Percentiles rank a stretch among this genome's conserved stretches.
phyloP scores from a whole-genome alignment of 495 filamentous ascomycete species.

The Aspergillus wentii region DNA sequence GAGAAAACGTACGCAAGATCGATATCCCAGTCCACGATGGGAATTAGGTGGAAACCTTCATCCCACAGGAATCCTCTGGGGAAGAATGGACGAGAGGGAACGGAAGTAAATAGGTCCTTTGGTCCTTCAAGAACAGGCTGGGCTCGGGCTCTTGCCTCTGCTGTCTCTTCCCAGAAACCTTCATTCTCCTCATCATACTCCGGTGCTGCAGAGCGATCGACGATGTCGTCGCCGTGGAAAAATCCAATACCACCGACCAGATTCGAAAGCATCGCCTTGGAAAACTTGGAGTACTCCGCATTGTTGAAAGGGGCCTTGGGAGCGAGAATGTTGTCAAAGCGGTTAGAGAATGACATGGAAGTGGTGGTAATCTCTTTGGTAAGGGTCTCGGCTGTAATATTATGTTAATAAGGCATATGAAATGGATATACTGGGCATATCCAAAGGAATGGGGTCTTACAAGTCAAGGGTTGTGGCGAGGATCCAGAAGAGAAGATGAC shows the following conservation, averaged over 20 bases:
- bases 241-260: conserved; percentile 92
- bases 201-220: conserved; percentile 82
- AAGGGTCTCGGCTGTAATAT: conserved; percentile 55
- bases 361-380: conserved; percentile 62
- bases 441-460: conserved; percentile 24
- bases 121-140: conserved; percentile 70
- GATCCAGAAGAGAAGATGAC: conserved; percentile 84
- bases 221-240: conserved; percentile 81
- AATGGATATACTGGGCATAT: neutral
- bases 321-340: conserved; percentile 67
- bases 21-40: conserved; percentile 88
- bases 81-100: conserved; percentile 94
- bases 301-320: conserved; percentile 72
- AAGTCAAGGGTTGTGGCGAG: conserved; percentile 52
- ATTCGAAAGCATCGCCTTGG: conserved; percentile 88
- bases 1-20: conserved; percentile 60
- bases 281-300: conserved; percentile 72
- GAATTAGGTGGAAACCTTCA: conserved; percentile 93
- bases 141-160: conserved; percentile 62
- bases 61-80: conserved; percentile 97
- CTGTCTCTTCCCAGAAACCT: conserved; percentile 93
- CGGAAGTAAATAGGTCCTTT: conserved; percentile 84
- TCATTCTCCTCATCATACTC: conserved; percentile 97
- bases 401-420: conserved; percentile 25
- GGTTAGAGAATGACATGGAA: conserved; percentile 63